Base-by-base conservation (phyloP, 2,329 filamentous ascomycete genomes). In the Daldinia sp. region DNA sequence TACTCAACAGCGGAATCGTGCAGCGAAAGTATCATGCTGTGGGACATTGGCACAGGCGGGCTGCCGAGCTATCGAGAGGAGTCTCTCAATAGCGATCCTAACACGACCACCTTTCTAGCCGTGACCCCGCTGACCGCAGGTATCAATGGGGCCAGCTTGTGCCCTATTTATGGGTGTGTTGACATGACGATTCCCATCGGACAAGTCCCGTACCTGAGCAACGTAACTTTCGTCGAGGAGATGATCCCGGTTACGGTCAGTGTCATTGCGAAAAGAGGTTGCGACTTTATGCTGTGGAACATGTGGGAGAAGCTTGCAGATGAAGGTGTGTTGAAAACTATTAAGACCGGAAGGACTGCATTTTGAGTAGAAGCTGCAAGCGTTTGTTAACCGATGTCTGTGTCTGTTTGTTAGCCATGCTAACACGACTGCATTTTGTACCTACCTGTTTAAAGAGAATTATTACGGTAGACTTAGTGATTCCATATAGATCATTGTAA, bases 171-270 rank as follows among this genome's bases (percentile, higher is more conserved):
- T 68, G 80, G 79, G 9, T 79, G 79, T 53, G 80, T 80, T 1
- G 79, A 82, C 62, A 80, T 80, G 57, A 82, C 78, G 0, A 73
- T 84, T 15, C 81, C 81, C 12, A 80, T 84, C 56, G 82, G 82
- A 0, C 80, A 84, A 70, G 79, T 83, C 4, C 64, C 75, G 10
- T 82, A 82, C 64, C 64, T 60, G 20, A 81, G 79, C 65, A 79
- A 80, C 62, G 75, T 82, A 6, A 82, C 80, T 1, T 79, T 79
- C 37, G 75, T 77, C 39, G 73, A 77, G 58, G 81, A 83, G 73
- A 78, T 79, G 72, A 74, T 83, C 53, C 82, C 82, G 7, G 81
- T 84, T 6, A 81, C 81, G 10, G 78, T 83, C 2, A 80, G 79
- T 33, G 69, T 83, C 60, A 78, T 83, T 7, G 81, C 82, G 6